A percentile compares a stretch with the other conserved stretches of the same genome.
phyloP scores from a whole-genome alignment of 805 yeast species.

The Suhomyces prunicola region DNA sequence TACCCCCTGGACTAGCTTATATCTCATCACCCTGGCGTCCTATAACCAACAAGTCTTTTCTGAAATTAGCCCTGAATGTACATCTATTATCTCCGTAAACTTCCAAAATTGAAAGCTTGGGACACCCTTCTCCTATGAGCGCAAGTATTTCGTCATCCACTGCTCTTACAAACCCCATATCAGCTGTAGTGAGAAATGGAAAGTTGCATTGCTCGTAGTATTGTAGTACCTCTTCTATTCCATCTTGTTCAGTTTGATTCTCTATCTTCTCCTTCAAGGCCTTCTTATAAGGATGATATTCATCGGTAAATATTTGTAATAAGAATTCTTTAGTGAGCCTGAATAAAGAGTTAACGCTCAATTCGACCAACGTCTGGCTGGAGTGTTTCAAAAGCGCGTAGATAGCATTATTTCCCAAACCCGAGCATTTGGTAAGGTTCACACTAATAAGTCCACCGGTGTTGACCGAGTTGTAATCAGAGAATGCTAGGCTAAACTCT shows the following conservation, averaged over 20 bases:
- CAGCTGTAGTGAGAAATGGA: slow-evolving; percentile 64
- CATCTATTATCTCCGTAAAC: slow-evolving; percentile 79
- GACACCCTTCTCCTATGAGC: slow-evolving; percentile 55
- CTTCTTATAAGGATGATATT: slow-evolving; percentile 22
- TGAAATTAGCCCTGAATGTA: slow-evolving; percentile 49
- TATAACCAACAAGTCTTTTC: slow-evolving; percentile 57
- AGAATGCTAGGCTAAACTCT: slow-evolving; percentile 59
- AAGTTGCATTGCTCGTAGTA: slow-evolving; percentile 26
- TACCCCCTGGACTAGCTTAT: slow-evolving; percentile 26
- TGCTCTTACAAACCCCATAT: slow-evolving; percentile 75
- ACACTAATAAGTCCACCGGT: slow-evolving; percentile 57
- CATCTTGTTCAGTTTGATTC: slow-evolving; percentile 5
- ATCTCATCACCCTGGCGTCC: slow-evolving; percentile 59
- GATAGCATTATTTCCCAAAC: slow-evolving; percentile 61
- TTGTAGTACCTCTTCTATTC: slow-evolving; percentile 6
- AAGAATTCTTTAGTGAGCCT: slow-evolving; percentile 51
- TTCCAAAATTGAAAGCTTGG: slow-evolving; percentile 62
- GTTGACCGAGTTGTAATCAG: slow-evolving; percentile 47
- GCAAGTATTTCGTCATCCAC: slow-evolving; percentile 70
- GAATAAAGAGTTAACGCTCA: slow-evolving; percentile 73
- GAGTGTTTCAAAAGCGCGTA: slow-evolving; percentile 61
- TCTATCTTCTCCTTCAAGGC: slow-evolving; percentile 14
- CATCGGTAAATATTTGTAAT: slow-evolving; percentile 41
- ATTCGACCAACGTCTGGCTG: slow-evolving; percentile 59
- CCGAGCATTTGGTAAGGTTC: slow-evolving; percentile 62